Evolutionary conservation across 768 basidiomycete species (phyloP).

Genomic region (Mycena alexandri): DNA sequence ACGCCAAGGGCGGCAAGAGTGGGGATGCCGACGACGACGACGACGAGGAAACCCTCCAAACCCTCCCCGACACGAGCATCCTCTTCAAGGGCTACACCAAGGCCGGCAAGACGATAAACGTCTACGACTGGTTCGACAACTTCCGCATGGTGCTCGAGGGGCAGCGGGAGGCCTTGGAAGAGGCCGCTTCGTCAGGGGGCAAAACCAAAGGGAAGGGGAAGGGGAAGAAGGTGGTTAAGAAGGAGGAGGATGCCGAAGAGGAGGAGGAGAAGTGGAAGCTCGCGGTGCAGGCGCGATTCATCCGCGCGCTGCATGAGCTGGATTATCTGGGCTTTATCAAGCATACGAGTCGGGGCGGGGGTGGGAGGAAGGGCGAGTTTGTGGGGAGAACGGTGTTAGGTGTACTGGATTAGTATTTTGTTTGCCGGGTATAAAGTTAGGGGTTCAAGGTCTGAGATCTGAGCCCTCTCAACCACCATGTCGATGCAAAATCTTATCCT

Average conservation of each 20-base stretch:
- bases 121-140: slow-evolving; percentile 90
- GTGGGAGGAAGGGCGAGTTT: slow-evolving; percentile 80
- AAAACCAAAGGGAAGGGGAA: slow-evolving; percentile 45
- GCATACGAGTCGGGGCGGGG: slow-evolving; percentile 60
- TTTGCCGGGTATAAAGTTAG: no score
- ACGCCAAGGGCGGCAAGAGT: neutral
- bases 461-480: no score
- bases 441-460: no score
- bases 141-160: slow-evolving; percentile 77
- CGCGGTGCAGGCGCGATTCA: slow-evolving; percentile 82
- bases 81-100: slow-evolving; percentile 83
- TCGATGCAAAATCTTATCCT: no score
- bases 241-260: slow-evolving; percentile 46
- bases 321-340: slow-evolving; percentile 86
- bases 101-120: slow-evolving; percentile 85
- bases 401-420: slow-evolving; percentile 5
- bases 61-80: slow-evolving; percentile 81
- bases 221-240: slow-evolving; percentile 28
- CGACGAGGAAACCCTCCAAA: slow-evolving; percentile 55
- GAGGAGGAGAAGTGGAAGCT: slow-evolving; percentile 66
- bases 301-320: slow-evolving; percentile 84
- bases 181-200: slow-evolving; percentile 10
- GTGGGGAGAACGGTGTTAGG: slow-evolving; percentile 79
- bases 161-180: slow-evolving; percentile 50
- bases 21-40: neutral